Conservation (phyloP, 805 yeast genomes). For the Yamadazyma olivae region DNA sequence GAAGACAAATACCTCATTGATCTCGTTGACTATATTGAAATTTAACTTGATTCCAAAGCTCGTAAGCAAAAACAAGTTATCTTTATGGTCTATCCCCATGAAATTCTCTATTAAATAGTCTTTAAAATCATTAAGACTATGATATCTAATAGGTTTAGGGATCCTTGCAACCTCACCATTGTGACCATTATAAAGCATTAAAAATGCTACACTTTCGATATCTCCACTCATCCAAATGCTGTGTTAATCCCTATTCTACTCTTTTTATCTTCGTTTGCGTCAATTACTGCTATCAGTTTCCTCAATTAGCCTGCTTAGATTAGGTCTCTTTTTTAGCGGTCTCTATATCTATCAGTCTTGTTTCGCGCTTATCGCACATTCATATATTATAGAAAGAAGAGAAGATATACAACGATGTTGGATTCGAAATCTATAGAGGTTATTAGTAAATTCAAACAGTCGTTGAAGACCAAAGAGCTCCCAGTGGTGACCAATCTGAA, state of each 20-base stretch:
- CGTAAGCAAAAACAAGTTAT: constrained; percentile 50
- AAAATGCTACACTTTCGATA: constrained; percentile 13
- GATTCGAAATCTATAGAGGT: constrained; percentile 38
- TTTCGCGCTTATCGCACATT: too few relatives aligned
- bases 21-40: constrained; percentile 48
- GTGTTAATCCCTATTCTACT: too few relatives aligned
- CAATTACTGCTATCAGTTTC: too few relatives aligned
- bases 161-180: constrained; percentile 30
- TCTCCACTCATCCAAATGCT: too few relatives aligned
- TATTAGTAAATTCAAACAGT: constrained; percentile 36
- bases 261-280: too few relatives aligned
- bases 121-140: constrained; percentile 31
- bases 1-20: constrained; percentile 56
- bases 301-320: too few relatives aligned
- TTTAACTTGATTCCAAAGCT: constrained; percentile 65
- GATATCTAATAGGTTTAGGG: constrained; percentile 41
- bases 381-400: too few relatives aligned
- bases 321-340: too few relatives aligned
- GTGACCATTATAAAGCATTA: constrained; percentile 36
- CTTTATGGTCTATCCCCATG: constrained; percentile 19
- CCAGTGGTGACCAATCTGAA: constrained; percentile 9
- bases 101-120: constrained; percentile 25
- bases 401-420: constrained; percentile 12
- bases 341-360: too few relatives aligned
- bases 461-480: constrained; percentile 16